Percentiles rank a stretch among this genome's conserved stretches.
phyloP scores from a whole-genome alignment of 352 stramenopile species.

The Nothophytophthora sp. region DNA sequence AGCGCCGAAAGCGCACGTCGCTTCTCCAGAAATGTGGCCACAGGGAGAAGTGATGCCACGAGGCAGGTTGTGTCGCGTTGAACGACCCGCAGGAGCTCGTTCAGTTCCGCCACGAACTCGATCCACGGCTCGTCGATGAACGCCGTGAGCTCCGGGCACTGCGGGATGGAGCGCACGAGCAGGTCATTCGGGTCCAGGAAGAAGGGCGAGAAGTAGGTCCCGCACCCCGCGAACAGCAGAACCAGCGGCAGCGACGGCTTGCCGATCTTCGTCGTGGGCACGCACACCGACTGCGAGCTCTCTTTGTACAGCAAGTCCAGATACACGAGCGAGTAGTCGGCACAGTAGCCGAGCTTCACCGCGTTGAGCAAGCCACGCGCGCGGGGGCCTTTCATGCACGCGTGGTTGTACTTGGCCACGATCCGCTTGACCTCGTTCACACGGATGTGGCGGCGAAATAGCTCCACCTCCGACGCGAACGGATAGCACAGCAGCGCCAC shows the following conservation, averaged over 20 bases:
- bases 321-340: slow-evolving; percentile 83
- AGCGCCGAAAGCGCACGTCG: slow-evolving; percentile 38
- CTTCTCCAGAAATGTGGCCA: slow-evolving; percentile 65
- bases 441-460: slow-evolving; percentile 71
- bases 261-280: slow-evolving; percentile 71
- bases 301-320: slow-evolving; percentile 80
- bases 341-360: slow-evolving; percentile 76
- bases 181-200: slow-evolving; percentile 84
- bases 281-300: slow-evolving; percentile 65
- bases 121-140: slow-evolving; percentile 89
- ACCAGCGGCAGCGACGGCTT: slow-evolving; percentile 75
- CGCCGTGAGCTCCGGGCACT: slow-evolving; percentile 76
- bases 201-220: slow-evolving; percentile 79
- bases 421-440: slow-evolving; percentile 80
- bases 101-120: slow-evolving; percentile 82
- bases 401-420: slow-evolving; percentile 78
- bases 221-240: slow-evolving; percentile 73
- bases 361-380: slow-evolving; percentile 71
- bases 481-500: slow-evolving; percentile 72
- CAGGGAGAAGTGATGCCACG: slow-evolving; percentile 61
- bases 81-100: slow-evolving; percentile 72
- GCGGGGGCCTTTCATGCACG: slow-evolving; percentile 77
- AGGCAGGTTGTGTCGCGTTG: slow-evolving; percentile 51
- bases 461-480: slow-evolving; percentile 61
- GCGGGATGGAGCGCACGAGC: slow-evolving; percentile 73